Evolutionary conservation across 129 eudicot genomes (phyloP).

Genomic region (Artemisia annua): DNA sequence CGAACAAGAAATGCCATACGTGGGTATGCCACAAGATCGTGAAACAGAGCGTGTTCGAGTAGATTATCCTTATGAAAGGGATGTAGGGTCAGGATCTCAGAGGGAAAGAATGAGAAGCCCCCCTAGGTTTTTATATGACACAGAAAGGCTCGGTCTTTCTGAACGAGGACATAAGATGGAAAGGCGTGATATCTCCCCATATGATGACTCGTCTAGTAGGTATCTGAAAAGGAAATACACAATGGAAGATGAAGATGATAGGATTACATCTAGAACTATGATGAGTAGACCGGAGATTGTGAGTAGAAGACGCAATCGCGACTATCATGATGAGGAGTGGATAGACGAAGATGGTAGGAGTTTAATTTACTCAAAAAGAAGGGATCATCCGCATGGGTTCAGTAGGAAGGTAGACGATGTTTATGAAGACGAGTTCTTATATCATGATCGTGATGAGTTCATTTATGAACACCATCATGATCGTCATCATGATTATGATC

Average conservation of each 20-base stretch:
- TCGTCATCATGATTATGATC: constrained; percentile 28
- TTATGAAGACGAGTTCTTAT: constrained; percentile 34
- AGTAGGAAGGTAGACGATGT: constrained; percentile 26
- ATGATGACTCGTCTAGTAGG: constrained; percentile 39
- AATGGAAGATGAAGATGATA: constrained; percentile 38
- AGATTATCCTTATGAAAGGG: constrained; percentile 35
- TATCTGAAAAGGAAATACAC: constrained; percentile 41
- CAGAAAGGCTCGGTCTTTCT: no score
- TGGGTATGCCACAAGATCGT: constrained; percentile 40
- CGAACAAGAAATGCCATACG: constrained; percentile 43
- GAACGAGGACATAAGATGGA: constrained; percentile 27
- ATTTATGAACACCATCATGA: constrained; percentile 13
- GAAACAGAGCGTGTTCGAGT: constrained; percentile 34
- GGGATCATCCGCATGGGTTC: constrained; percentile 20
- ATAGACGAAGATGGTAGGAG: constrained; percentile 29
- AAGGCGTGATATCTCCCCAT: constrained; percentile 23
- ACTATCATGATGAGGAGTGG: constrained; percentile 39
- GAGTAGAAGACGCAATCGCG: constrained; percentile 31
- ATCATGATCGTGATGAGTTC: constrained; percentile 35
- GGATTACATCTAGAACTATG: constrained; percentile 31
- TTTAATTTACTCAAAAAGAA: constrained; percentile 26
- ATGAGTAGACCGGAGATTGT: constrained; percentile 35
- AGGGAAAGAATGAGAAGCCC: constrained; percentile 40
- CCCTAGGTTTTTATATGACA: constrained; percentile 32
- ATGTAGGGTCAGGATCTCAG: constrained; percentile 30